A percentile compares a stretch with the other conserved stretches of the same genome.
Evolutionary conservation across 192 early-diverging fungal species (phyloP).

Genomic region (Coemansia sp.): DNA sequence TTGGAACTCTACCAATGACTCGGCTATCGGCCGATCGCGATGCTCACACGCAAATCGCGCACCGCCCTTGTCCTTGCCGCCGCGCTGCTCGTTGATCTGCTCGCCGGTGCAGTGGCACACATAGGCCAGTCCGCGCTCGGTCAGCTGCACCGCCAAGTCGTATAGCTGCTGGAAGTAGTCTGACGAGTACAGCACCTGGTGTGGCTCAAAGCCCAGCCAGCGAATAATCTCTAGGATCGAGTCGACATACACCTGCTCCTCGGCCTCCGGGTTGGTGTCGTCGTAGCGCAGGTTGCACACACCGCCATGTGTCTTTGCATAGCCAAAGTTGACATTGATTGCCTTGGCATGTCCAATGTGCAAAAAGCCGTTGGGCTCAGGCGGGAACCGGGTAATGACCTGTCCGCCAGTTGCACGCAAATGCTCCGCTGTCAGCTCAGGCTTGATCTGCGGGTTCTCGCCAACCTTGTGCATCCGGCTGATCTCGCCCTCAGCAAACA

Average conservation of each 20-base stretch:
- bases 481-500: constrained; percentile 93
- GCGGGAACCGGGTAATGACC: constrained; percentile 98
- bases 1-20: constrained; percentile 90
- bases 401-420: constrained; percentile 84
- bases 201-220: constrained; percentile 96
- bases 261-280: constrained; percentile 89
- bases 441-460: constrained; percentile 94
- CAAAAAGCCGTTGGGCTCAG: constrained; percentile 98
- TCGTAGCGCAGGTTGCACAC: constrained; percentile 89
- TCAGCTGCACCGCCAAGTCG: constrained; percentile 91
- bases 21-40: constrained; percentile 86
- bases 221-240: constrained; percentile 91
- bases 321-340: constrained; percentile 99
- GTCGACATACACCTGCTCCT: constrained; percentile 93
- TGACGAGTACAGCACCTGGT: constrained; percentile 91
- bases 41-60: constrained; percentile 86
- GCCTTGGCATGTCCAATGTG: constrained; percentile 99
- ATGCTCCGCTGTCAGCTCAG: constrained; percentile 86
- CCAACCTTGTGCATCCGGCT: constrained; percentile 91
- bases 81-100: constrained; percentile 88
- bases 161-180: constrained; percentile 97
- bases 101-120: constrained; percentile 95
- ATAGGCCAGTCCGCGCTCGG: constrained; percentile 86
- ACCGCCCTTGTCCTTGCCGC: constrained; percentile 79
- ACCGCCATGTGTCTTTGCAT: constrained; percentile 86